Conservation (phyloP, 2,329 filamentous ascomycete genomes). For the Blumeria graminis region DNA sequence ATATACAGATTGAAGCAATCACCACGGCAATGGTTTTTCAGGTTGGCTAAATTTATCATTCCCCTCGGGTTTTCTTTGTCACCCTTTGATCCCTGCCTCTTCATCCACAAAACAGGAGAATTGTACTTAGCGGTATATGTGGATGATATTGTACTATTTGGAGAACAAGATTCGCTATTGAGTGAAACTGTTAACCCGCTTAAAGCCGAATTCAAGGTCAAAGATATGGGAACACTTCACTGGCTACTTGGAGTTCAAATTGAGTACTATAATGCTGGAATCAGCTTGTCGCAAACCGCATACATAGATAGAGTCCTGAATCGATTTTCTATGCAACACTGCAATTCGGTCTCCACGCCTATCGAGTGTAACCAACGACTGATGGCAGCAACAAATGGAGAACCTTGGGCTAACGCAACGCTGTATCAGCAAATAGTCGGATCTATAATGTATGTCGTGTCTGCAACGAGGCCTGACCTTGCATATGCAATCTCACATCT, state of each 20-base stretch:
- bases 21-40: background rate
- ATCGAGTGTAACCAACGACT: background rate
- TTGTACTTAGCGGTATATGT: background rate
- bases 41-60: background rate
- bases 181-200: no score
- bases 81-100: background rate
- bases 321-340: background rate
- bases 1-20: background rate
- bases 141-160: background rate
- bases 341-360: background rate
- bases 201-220: background rate
- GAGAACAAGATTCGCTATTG: no score
- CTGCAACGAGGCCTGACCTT: background rate
- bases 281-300: background rate
- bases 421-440: background rate
- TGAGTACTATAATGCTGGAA: background rate
- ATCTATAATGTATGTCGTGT: background rate
- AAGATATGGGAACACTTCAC: background rate
- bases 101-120: background rate
- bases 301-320: background rate
- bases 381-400: background rate
- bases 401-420: background rate
- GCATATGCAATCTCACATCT: background rate
- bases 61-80: background rate
- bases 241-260: background rate